A percentile compares a stretch with the other conserved stretches of the same genome.
phyloP scores from a whole-genome alignment of 805 yeast species.

The Saccharomyces mikatae region DNA sequence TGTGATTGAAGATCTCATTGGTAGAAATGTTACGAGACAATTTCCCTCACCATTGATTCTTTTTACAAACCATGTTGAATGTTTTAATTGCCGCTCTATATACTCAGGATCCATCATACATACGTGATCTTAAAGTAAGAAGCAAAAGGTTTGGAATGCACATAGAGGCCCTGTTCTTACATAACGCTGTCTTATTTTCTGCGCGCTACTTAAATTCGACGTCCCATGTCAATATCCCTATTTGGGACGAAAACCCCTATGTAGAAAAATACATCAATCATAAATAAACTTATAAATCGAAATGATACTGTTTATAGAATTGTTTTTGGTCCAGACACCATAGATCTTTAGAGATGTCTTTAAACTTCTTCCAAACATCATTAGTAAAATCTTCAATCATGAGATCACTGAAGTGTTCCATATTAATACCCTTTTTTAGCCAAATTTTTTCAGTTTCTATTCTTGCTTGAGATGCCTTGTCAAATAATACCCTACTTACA shows the following conservation, averaged over 20 bases:
- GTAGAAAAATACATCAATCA: not conserved
- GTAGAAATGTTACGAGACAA: not conserved
- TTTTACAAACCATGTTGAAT: not conserved
- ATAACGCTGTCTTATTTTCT: not conserved
- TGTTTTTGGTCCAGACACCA: not conserved
- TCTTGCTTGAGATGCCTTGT: slow-evolving; percentile 17
- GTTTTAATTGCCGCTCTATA: not conserved
- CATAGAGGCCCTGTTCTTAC: not conserved
- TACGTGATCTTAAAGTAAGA: not conserved
- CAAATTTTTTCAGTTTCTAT: slow-evolving; percentile 12
- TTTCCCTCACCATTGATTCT: not conserved
- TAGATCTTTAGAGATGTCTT: not conserved
- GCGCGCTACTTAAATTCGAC: not conserved
- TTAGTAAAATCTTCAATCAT: slow-evolving; percentile 6
- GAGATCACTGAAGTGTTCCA: slow-evolving; percentile 7
- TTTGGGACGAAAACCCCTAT: not conserved
- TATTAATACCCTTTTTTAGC: slow-evolving; percentile 6
- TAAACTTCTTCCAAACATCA: slow-evolving; percentile 10
- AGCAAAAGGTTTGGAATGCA: not conserved
- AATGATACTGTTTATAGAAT: not conserved
- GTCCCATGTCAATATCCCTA: not conserved
- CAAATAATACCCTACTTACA: slow-evolving; percentile 17
- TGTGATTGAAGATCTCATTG: not conserved
- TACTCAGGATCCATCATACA: not conserved
- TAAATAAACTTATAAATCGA: not conserved